phyloP scores from a whole-genome alignment of 257 asterid genomes.

The Scutellaria minor region DNA sequence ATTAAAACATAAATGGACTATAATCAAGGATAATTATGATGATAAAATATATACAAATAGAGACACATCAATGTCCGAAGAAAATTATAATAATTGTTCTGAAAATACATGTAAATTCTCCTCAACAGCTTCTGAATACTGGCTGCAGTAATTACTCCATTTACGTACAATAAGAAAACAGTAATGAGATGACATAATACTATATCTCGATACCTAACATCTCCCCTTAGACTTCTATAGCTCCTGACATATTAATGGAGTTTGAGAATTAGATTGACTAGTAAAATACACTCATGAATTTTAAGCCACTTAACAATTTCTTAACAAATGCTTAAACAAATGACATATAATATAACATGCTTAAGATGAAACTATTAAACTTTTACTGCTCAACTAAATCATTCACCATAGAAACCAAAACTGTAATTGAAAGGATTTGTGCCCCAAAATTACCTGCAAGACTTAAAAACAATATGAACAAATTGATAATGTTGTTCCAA shows the following conservation, averaged over 20 bases:
- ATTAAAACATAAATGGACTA: too few species aligned
- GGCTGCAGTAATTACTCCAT: neutral
- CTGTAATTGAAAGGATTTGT: too few species aligned
- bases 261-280: neutral
- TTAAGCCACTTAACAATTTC: slow-evolving; percentile 18
- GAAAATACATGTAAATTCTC: too few species aligned
- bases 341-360: neutral
- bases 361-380: neutral
- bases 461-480: too few species aligned
- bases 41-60: too few species aligned
- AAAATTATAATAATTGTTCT: slow-evolving; percentile 5
- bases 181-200: neutral
- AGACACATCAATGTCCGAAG: neutral
- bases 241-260: slow-evolving; percentile 22
- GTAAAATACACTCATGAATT: neutral
- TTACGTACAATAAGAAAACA: neutral
- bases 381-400: slow-evolving; percentile 4
- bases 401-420: neutral
- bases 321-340: slow-evolving; percentile 9
- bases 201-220: neutral
- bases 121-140: neutral
- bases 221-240: slow-evolving; percentile 3
- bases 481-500: too few species aligned
- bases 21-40: too few species aligned
- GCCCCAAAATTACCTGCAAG: too few species aligned